A percentile compares a stretch with the other conserved stretches of the same genome.
Conservation (phyloP, 768 basidiomycete species). For the Pulveroboletus sp. region DNA sequence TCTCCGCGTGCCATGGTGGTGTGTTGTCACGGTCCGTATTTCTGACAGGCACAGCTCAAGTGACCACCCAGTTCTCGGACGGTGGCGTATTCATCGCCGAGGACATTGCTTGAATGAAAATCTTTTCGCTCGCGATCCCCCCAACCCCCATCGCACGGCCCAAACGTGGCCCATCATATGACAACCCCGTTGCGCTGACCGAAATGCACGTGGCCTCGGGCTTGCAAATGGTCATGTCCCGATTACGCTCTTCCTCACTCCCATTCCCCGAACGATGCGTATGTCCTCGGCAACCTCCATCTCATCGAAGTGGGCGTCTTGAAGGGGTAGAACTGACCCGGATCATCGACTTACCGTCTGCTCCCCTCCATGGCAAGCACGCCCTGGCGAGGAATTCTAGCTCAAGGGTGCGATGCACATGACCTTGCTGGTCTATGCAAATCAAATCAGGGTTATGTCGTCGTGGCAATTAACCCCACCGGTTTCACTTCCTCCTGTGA, state of each 20-base stretch:
- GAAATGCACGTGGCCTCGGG: constrained; percentile 53
- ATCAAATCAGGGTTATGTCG: constrained; percentile 83
- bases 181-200: constrained; percentile 59
- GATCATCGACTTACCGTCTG: constrained; percentile 62
- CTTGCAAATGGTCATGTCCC: constrained; percentile 62
- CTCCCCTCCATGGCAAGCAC: constrained; percentile 52
- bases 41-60: not conserved
- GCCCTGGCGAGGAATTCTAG: constrained; percentile 76
- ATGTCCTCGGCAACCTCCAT: constrained; percentile 50
- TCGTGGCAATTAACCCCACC: constrained; percentile 86
- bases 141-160: constrained; percentile 61
- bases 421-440: constrained; percentile 75
- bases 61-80: constrained; percentile 59
- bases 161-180: constrained; percentile 37
- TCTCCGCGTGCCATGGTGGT: constrained; percentile 42
- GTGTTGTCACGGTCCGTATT: not conserved
- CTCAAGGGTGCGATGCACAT: constrained; percentile 77
- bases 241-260: constrained; percentile 70
- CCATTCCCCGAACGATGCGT: constrained; percentile 82
- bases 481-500: constrained; percentile 93
- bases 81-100: constrained; percentile 68
- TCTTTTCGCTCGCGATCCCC: constrained; percentile 67
- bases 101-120: constrained; percentile 72
- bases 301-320: constrained; percentile 40
- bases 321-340: constrained; percentile 37